Evolutionary conservation across 352 stramenopile genomes (phyloP).

Genomic region (Globisporangium cederbergense): DNA sequence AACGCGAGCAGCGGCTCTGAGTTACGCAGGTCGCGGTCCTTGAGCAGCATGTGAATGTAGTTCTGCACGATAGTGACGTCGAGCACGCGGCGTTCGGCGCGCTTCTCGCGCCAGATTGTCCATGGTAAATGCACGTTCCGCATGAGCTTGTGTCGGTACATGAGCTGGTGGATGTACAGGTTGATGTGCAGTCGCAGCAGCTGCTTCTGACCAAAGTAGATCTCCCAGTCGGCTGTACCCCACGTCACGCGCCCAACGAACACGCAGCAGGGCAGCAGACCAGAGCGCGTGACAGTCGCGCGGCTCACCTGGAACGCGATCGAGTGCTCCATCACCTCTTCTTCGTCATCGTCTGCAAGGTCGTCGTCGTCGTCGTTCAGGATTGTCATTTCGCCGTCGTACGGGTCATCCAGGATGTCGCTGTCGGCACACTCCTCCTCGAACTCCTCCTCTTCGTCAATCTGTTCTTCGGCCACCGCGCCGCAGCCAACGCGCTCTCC

Average conservation of each 20-base stretch:
- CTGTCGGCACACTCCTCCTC: conserved; percentile 41
- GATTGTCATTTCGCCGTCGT: conserved; percentile 58
- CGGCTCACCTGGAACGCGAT: conserved; percentile 76
- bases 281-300: conserved; percentile 62
- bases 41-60: conserved; percentile 66
- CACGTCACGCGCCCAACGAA: conserved; percentile 78
- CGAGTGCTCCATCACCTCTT: conserved; percentile 68
- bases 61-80: conserved; percentile 74
- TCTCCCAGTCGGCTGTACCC: conserved; percentile 78
- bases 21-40: conserved; percentile 63
- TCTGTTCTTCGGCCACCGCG: conserved; percentile 17
- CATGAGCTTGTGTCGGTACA: conserved; percentile 46
- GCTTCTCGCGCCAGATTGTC: conserved; percentile 83
- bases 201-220: conserved; percentile 87
- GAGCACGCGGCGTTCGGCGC: conserved; percentile 55
- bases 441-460: conserved; percentile 22
- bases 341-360: conserved; percentile 42
- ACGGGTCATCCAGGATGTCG: conserved; percentile 45
- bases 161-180: conserved; percentile 45
- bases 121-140: conserved; percentile 54
- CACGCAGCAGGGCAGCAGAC: conserved; percentile 76
- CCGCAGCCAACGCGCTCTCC: conserved; percentile 8
- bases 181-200: conserved; percentile 71
- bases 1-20: conserved; percentile 78
- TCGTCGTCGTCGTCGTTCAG: conserved; percentile 60